Percentiles rank a stretch among this genome's conserved stretches.
phyloP scores from a whole-genome alignment of 2,329 filamentous ascomycete genomes.

The Diaporthe nobilis region DNA sequence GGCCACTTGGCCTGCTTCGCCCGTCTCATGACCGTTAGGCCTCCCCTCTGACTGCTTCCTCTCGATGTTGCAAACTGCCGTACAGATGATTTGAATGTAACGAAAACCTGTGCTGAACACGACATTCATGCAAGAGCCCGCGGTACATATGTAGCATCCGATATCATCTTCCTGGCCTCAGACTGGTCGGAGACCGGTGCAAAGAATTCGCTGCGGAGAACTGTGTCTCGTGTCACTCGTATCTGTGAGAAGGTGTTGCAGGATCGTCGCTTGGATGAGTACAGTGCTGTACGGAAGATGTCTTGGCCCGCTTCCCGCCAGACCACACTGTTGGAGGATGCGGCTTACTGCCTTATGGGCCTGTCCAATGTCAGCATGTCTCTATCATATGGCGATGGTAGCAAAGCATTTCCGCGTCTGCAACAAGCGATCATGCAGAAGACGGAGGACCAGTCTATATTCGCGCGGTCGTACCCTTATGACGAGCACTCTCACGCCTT shows the following conservation, averaged over 20 bases:
- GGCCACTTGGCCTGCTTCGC: background rate
- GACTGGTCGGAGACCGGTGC: slow-evolving; percentile 45
- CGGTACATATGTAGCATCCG: slow-evolving; percentile 39
- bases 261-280: slow-evolving; percentile 11
- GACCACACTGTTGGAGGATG: slow-evolving; percentile 46
- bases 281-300: slow-evolving; percentile 46
- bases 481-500: background rate
- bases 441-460: slow-evolving; percentile 49
- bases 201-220: slow-evolving; percentile 45
- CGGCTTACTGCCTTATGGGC: slow-evolving; percentile 49
- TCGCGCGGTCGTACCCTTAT: slow-evolving; percentile 45
- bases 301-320: slow-evolving; percentile 46
- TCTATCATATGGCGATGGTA: slow-evolving; percentile 49
- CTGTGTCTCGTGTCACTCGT: slow-evolving; percentile 50
- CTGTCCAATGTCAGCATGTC: slow-evolving; percentile 50
- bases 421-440: slow-evolving; percentile 49
- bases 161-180: slow-evolving; percentile 44
- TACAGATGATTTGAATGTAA: no score
- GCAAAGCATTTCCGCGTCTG: slow-evolving; percentile 45
- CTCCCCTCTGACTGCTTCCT: background rate
- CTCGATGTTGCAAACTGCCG: no score
- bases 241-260: slow-evolving; percentile 47
- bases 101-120: slow-evolving; percentile 1
- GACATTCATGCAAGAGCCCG: slow-evolving; percentile 42
- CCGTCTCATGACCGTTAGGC: background rate